Conservation (phyloP, 2,329 filamentous ascomycete genomes). For the Fusarium sp. region DNA sequence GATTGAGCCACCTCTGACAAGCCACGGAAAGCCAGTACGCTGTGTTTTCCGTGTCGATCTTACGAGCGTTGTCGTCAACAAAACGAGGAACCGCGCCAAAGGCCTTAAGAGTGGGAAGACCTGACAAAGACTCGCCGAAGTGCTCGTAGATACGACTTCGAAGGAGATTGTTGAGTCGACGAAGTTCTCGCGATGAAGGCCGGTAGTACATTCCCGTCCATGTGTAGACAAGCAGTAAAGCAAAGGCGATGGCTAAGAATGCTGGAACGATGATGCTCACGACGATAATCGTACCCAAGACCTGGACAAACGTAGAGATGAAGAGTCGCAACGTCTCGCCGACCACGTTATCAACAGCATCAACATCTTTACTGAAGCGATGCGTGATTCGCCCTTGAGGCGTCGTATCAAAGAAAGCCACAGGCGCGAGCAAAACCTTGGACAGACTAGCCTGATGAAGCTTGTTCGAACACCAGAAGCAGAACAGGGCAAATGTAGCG, state of each 20-base stretch:
- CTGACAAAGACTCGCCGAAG: conserved; percentile 20
- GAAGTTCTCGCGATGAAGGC: conserved; percentile 12
- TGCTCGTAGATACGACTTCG: conserved; percentile 33
- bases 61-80: conserved; percentile 11
- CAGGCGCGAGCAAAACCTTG: conserved; percentile 4
- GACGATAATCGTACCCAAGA: conserved; percentile 17
- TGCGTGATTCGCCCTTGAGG: conserved; percentile 28
- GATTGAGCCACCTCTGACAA: conserved; percentile 23
- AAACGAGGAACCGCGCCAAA: conserved; percentile 23
- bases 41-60: conserved; percentile 23
- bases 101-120: conserved; percentile 20
- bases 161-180: conserved; percentile 20
- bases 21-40: conserved; percentile 24
- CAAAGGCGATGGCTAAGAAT: conserved; percentile 14
- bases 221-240: conserved; percentile 3
- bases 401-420: conserved; percentile 27
- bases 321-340: conserved; percentile 22
- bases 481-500: conserved; percentile 18
- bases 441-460: conserved; percentile 17
- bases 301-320: conserved; percentile 23
- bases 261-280: conserved; percentile 25
- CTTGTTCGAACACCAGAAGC: conserved; percentile 33
- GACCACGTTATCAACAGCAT: conserved; percentile 27
- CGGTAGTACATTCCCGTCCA: conserved; percentile 34
- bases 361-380: conserved; percentile 25